Evolutionary conservation across 73 alveolate genomes (phyloP).

Genomic region (Paramecium bursaria): DNA sequence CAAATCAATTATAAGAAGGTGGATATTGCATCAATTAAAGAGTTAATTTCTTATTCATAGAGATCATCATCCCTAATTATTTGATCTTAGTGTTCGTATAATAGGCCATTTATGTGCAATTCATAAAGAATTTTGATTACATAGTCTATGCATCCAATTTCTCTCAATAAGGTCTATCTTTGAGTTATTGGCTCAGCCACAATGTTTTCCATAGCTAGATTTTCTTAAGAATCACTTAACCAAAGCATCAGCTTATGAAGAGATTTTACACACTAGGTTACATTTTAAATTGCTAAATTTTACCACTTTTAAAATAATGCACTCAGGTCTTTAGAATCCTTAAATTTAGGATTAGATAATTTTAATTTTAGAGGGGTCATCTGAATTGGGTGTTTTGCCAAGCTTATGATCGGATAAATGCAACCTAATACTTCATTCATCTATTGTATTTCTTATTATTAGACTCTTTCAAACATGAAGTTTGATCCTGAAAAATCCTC

Average conservation of each 20-base stretch:
- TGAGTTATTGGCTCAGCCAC: constrained; percentile 2
- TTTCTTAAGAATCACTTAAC: constrained; percentile 1
- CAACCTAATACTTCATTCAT: constrained; percentile 36
- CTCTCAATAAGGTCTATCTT: constrained; percentile 3
- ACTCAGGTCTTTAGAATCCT: constrained; percentile 30
- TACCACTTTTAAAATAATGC: background rate
- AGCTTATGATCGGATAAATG: background rate
- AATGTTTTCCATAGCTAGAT: background rate
- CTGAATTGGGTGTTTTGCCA: constrained; percentile 30
- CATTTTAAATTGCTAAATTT: constrained; percentile 17
- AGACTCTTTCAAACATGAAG: constrained; percentile 36
- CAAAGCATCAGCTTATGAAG: constrained; percentile 29
- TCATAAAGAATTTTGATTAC: constrained; percentile 19
- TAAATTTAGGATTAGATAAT: background rate
- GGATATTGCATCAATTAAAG: constrained; percentile 6
- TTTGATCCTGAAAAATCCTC: constrained; percentile 46
- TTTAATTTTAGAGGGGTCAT: constrained; percentile 6
- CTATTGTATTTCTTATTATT: constrained; percentile 6
- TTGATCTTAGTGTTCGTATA: constrained; percentile 15
- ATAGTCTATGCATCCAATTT: constrained; percentile 45
- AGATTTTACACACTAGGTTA: background rate
- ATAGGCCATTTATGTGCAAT: constrained; percentile 20
- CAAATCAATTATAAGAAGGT: constrained; percentile 43
- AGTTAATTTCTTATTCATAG: constrained; percentile 10
- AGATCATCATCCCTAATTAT: constrained; percentile 13